phyloP scores from a whole-genome alignment of 2,329 filamentous ascomycete species.

The Hypoxylon sp. region DNA sequence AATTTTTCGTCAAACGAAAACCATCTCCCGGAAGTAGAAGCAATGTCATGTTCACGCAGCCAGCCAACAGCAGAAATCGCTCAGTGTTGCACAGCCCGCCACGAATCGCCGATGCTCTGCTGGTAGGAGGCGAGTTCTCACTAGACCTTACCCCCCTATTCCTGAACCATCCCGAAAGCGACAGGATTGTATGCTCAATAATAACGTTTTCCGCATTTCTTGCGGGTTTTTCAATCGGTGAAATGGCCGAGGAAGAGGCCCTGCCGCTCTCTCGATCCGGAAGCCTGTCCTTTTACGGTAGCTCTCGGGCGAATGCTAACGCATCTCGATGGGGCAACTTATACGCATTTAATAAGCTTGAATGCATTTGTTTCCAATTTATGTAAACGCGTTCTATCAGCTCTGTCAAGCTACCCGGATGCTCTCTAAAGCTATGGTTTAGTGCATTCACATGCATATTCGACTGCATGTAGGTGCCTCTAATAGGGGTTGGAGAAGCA shows the following conservation, averaged over 20 bases:
- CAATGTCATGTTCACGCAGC: slow-evolving; percentile 12
- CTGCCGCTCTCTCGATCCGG: slow-evolving; percentile 26
- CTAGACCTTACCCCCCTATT: slow-evolving; percentile 1
- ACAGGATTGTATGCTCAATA: slow-evolving; percentile 8
- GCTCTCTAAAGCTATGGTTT: not conserved
- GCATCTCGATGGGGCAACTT: slow-evolving; percentile 22
- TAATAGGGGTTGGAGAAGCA: not conserved
- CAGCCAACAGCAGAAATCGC: slow-evolving; percentile 19
- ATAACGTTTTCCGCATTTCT: slow-evolving; percentile 1
- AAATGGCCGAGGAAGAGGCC: slow-evolving; percentile 19
- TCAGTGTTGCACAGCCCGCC: slow-evolving; percentile 7
- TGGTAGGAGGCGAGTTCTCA: slow-evolving; percentile 13
- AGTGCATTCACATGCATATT: slow-evolving; percentile 12
- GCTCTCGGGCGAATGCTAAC: slow-evolving; percentile 16
- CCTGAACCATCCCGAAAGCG: slow-evolving; percentile 8
- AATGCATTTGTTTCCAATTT: slow-evolving; percentile 18
- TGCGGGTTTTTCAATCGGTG: slow-evolving; percentile 6
- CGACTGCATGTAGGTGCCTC: not conserved
- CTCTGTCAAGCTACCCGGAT: not conserved
- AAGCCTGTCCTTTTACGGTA: slow-evolving; percentile 13
- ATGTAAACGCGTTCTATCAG: slow-evolving; percentile 5
- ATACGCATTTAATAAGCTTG: slow-evolving; percentile 9
- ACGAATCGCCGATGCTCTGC: slow-evolving; percentile 4
- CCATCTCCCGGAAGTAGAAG: slow-evolving; percentile 4
- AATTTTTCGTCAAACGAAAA: slow-evolving; percentile 17